Evolutionary conservation across 1,139 yeast species (phyloP).

Genomic region (Schwanniomyces etchellsii): DNA sequence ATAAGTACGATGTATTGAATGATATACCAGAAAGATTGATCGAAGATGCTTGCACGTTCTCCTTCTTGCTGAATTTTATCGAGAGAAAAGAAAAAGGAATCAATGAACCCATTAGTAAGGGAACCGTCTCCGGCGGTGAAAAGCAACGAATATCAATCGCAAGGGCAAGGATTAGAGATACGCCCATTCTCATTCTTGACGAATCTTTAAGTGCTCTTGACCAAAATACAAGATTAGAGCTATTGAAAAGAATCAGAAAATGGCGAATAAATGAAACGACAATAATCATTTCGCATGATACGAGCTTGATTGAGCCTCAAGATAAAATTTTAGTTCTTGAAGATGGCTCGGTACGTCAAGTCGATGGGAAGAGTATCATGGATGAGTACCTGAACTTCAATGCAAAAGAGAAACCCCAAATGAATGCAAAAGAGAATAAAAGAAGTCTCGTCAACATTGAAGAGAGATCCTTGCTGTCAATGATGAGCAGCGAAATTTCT

Average conservation of each 20-base stretch:
- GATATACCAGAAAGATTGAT: slow-evolving; percentile 22
- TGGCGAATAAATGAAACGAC: slow-evolving; percentile 75
- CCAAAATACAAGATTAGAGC: slow-evolving; percentile 30
- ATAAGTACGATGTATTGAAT: slow-evolving; percentile 16
- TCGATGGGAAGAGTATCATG: too few species aligned
- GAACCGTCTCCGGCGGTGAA: slow-evolving; percentile 87
- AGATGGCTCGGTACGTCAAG: too few species aligned
- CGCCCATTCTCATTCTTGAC: slow-evolving; percentile 75
- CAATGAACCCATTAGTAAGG: slow-evolving; percentile 44
- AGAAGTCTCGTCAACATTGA: too few species aligned
- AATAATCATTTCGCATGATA: slow-evolving; percentile 74
- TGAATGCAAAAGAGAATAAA: too few species aligned
- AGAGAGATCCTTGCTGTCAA: not conserved
- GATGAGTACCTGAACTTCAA: too few species aligned
- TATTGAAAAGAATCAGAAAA: slow-evolving; percentile 44
- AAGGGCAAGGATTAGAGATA: slow-evolving; percentile 66
- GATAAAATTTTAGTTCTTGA: slow-evolving; percentile 58
- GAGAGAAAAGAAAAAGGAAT: slow-evolving; percentile 46
- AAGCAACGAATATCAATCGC: slow-evolving; percentile 79
- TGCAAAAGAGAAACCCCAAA: too few species aligned
- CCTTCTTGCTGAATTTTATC: slow-evolving; percentile 45
- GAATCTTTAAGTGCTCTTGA: slow-evolving; percentile 86
- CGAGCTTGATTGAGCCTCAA: slow-evolving; percentile 43
- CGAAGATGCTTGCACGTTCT: slow-evolving; percentile 45
- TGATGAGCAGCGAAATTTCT: not conserved